Evolutionary conservation across 1,284 basidiomycete species (phyloP), one percentile per base, ranked within the genome.

Genomic region (Stygiomarasmius scandens): DNA sequence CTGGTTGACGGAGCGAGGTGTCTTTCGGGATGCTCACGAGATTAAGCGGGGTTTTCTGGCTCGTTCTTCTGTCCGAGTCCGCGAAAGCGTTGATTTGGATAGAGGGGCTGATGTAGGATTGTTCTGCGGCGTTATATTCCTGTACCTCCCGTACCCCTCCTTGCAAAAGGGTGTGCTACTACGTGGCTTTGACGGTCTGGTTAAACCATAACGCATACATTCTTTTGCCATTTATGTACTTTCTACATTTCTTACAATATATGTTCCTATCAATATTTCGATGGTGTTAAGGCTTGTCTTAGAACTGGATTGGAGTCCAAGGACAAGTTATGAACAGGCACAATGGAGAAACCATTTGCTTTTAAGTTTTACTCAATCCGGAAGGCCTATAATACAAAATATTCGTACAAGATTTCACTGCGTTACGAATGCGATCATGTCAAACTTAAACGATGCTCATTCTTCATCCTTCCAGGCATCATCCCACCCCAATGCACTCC

Each of bases 161-260:
- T 36, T 24, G 27, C n/a, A 19, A 46, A 32, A 32, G 29, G 24
- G 52, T 73, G 72, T 77, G 87, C 80, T 78, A 85, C 85, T 89
- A 87, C 81, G 86, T 87, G 79, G 82, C 84, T 59, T 82, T 88
- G 87, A 89, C 84, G 84, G 87, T 83, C 71, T 80, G 83, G 85
- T 83, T 65, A 87, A 87, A 89, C 87, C 87, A 89, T 89, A 83
- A 82, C 75, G 81, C 74, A 78, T 67, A 88, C 87, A 89, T 41
- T 12, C 38, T 41, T n/a, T 41, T 32, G 6, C 29, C 12, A 32
- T 32, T 32, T 32, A n/a, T n/a, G n/a, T n/a, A n/a, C n/a, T n/a
- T n/a, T n/a, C n/a, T n/a, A n/a, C n/a, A n/a, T 32, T 32, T 32
- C 29, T 32, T 32, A 5, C 12, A 32, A 32, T 32, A 32, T 32